These are phyloP conservation scores for Cerrena zonata DNA, from an alignment of 1,284 basidiomycete species.

Conservation along the genomic window DNA sequence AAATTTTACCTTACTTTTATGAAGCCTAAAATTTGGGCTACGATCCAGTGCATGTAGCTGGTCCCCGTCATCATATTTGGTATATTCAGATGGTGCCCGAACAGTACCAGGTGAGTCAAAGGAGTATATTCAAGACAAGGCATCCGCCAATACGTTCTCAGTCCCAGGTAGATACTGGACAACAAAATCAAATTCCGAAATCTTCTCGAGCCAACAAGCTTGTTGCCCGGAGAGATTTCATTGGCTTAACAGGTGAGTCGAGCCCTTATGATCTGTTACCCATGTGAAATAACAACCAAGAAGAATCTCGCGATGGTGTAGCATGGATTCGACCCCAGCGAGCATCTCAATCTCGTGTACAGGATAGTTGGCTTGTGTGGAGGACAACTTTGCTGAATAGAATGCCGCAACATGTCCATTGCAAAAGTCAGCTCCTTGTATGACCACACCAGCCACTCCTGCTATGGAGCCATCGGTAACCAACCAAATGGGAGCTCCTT, in stretches of 20 bases:
- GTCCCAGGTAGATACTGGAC: conserved; percentile 29
- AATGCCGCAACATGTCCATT: conserved; percentile 12
- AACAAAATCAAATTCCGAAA: conserved; percentile 30
- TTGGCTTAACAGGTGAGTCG: conserved; percentile 28
- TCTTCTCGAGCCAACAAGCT: conserved; percentile 27
- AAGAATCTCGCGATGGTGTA: conserved; percentile 19
- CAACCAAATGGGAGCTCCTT: conserved; percentile 16
- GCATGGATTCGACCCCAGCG: conserved; percentile 18
- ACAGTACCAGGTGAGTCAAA: conserved; percentile 23
- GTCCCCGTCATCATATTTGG: conserved; percentile 10
- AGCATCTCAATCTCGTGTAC: conserved; percentile 23
- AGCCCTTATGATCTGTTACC: conserved; percentile 30
- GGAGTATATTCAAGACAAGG: conserved; percentile 31
- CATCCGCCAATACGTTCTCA: conserved; percentile 29
- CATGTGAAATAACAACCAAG: conserved; percentile 26
- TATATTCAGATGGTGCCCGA: conserved; percentile 22
- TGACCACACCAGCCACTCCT: conserved; percentile 15
- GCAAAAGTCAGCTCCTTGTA: conserved; percentile 10
- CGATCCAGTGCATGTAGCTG: neutral
- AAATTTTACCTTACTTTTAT: neutral
- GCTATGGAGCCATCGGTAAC: conserved; percentile 15
- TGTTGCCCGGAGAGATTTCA: conserved; percentile 25
- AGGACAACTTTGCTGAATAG: conserved; percentile 15
- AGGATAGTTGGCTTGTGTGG: conserved; percentile 21
- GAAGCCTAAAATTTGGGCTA: no score